A percentile compares a stretch with the other conserved stretches of the same genome.
Conservation (phyloP, 148 eudicot species). For the Chenopodium album region DNA sequence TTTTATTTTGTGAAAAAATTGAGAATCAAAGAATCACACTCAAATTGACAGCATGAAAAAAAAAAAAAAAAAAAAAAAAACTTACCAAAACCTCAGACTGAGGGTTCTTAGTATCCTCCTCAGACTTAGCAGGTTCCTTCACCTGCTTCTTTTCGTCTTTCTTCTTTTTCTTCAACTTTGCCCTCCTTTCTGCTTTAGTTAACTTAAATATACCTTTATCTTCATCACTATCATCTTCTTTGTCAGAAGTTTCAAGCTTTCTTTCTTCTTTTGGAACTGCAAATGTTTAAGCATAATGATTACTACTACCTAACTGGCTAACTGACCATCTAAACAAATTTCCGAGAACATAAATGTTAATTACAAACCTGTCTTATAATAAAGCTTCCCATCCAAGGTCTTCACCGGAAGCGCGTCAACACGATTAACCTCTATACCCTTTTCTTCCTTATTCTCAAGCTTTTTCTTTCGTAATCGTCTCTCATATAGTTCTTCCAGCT, state of each 20-base stretch:
- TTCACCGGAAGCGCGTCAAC: constrained; percentile 94
- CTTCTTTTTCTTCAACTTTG: constrained; percentile 70
- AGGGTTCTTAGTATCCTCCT: constrained; percentile 51
- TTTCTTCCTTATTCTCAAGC: constrained; percentile 46
- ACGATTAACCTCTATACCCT: constrained; percentile 69
- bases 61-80: not conserved
- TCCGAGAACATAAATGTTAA: not conserved
- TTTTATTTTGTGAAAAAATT: not conserved
- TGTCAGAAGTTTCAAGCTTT: constrained; percentile 26
- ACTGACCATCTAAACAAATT: not conserved
- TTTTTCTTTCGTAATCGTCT: constrained; percentile 45
- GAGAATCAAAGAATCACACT: constrained; percentile 12
- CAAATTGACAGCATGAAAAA: not conserved
- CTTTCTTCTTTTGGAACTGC: constrained; percentile 44
- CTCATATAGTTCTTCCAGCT: constrained; percentile 65
- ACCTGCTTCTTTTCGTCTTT: constrained; percentile 83
- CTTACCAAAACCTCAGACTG: constrained; percentile 73
- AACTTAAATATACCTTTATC: constrained; percentile 43
- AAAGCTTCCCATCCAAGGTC: constrained; percentile 71
- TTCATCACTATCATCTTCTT: constrained; percentile 43
- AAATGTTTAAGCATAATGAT: constrained; percentile 3
- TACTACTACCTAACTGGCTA: not conserved
- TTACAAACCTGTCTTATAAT: constrained; percentile 59
- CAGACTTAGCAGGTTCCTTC: constrained; percentile 46
- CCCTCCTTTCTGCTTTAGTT: constrained; percentile 78